Base-by-base conservation (phyloP, 2,329 filamentous ascomycete genomes). In the Lasiodiplodia gonubiensis region DNA sequence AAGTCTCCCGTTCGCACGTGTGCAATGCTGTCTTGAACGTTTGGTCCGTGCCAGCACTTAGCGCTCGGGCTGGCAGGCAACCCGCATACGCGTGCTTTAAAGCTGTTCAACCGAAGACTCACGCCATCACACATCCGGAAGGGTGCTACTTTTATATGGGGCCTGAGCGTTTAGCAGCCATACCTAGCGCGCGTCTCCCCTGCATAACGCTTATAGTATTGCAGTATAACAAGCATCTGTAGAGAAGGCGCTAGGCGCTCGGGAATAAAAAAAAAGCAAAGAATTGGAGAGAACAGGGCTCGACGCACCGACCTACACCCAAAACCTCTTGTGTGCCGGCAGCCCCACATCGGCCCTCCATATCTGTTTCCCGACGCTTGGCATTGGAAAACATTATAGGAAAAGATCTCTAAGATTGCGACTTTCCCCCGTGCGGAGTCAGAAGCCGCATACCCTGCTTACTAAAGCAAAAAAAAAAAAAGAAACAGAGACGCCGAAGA, bases 31-130 rank as follows among this genome's bases (percentile, higher is more conserved):
- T 23, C 39, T 59, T 25, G 33, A 55, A 37, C 53, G 11, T 55
- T 21, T 55, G 53, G 53, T 55, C 53, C 53, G 53, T 55, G 53
- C 53, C 27, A 55, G 30, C 33, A 16, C 53, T 23, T n/a, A 37
- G 35, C 48, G 21, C 54, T 57, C 8, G 33, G 33, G 33, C 7
- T 42, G 37, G 14, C 37, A 42, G 37, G 4, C 37, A 42, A 18
- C 42, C 42, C 18, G 7, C n/a, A 21, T 46, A n/a, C 42, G n/a
- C 18, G 21, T 46, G 42, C 42, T 21, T n/a, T 14, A 46, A n/a
- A 46, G 18, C 3, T 21, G 30, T 46, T 46, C 21, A 46, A 8
- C 39, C 39, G 39, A 18, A 42, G 35, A 39, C 14, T 25, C 23
- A 46, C 37, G 7, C 27, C 30, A 23, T 57, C 53, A 23, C 35